These are phyloP conservation scores for Eremomyces bilateralis DNA, from an alignment of 495 filamentous ascomycete species.

Conservation along the genomic window DNA sequence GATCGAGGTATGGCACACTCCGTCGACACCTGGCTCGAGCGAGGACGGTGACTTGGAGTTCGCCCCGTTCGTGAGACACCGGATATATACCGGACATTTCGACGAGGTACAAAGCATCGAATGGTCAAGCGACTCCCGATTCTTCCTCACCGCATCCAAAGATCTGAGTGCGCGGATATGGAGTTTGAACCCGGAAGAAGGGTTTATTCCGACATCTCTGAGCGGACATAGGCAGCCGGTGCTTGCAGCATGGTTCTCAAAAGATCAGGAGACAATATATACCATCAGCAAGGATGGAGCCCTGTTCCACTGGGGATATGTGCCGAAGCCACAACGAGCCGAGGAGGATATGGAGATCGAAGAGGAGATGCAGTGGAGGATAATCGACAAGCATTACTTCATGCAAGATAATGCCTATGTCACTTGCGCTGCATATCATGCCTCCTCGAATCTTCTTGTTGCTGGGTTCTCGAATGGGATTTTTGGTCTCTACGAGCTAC, in stretches of 20 bases:
- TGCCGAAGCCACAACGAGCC: constrained; percentile 20
- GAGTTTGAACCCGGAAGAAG: constrained; percentile 72
- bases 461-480: constrained; percentile 87
- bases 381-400: constrained; percentile 72
- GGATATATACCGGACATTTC: constrained; percentile 69
- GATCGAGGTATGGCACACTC: constrained; percentile 89
- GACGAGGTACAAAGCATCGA: constrained; percentile 66
- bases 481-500: constrained; percentile 85
- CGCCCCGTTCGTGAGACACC: constrained; percentile 77
- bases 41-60: constrained; percentile 75
- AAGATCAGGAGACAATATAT: constrained; percentile 60
- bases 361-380: constrained; percentile 56
- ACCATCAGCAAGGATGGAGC: constrained; percentile 47
- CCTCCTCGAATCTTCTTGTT: constrained; percentile 67
- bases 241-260: constrained; percentile 76
- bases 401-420: constrained; percentile 75
- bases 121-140: constrained; percentile 89
- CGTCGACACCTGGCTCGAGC: constrained; percentile 56
- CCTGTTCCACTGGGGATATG: constrained; percentile 42
- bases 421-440: constrained; percentile 70
- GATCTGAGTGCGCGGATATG: constrained; percentile 87
- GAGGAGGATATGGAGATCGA: constrained; percentile 29
- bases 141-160: constrained; percentile 76
- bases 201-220: constrained; percentile 71
- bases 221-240: constrained; percentile 78